Evolutionary conservation across 2,329 filamentous ascomycete genomes (phyloP), one percentile per base, ranked within the genome.

Genomic region (Xylariaceae sp.): DNA sequence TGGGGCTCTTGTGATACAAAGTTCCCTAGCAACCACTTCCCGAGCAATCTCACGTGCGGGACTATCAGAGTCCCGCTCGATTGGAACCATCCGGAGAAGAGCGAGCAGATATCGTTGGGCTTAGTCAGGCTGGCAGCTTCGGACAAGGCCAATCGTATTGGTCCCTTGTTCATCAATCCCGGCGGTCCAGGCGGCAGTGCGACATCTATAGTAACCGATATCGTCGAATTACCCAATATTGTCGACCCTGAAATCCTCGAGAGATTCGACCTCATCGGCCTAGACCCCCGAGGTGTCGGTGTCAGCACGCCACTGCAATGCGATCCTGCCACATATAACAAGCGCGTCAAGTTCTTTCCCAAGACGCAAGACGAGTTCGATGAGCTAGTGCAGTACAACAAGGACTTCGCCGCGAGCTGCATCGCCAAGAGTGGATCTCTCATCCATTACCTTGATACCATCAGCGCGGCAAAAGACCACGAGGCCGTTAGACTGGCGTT

Each of bases 201-300:
- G 19, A 53, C 61, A 5, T 44, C 42, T 4, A 32, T 55, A 2
- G 49, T 67, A 16, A 52, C 45, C 2, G 10, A 8, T 5, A 4
- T 60, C 6, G 50, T 44, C 3, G 16, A 22, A 5, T 36, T 50
- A 14, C 44, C 55, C 6, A 42, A 19, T 6, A 34, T 54, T 6
- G 36, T 64, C 17, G 57, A 56, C 27, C 47, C 56, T 17, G 52
- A 52, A 23, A 53, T 66, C 20, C 46, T 56, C 22, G 57, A 62
- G 45, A 42, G 49, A 38, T 73, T 70, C 55, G 70, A 73, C 51
- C 55, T 73, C 17, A 65, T 73, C 37, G 70, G 67, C 3, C 55
- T 70, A 2, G 70, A 73, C 47, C 70, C 70, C 0, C 64, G 71
- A 3, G 71, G 71, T 11, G 64, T 69, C 21, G 69, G 68, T 3